Evolutionary conservation across 2,329 filamentous ascomycete genomes (phyloP).

Genomic region (Dryadomyces quercus-mongolicae): DNA sequence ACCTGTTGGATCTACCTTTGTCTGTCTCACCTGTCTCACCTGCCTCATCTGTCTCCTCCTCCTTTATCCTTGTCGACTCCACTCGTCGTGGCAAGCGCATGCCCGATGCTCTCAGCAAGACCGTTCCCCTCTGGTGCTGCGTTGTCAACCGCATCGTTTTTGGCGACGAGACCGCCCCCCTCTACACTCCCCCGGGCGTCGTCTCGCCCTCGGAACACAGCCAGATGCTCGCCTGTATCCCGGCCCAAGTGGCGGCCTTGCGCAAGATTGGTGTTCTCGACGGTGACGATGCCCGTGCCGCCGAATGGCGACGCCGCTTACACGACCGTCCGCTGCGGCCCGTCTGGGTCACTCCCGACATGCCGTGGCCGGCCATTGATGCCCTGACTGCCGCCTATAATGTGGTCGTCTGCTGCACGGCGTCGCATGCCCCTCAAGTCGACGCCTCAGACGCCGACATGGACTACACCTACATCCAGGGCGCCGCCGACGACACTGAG

Average conservation of each 20-base stretch:
- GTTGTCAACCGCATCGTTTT: slow-evolving; percentile 76
- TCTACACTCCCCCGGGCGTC: slow-evolving; percentile 61
- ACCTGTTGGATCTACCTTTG: slow-evolving; percentile 52
- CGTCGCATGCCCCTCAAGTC: slow-evolving; percentile 58
- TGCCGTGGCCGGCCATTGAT: slow-evolving; percentile 23
- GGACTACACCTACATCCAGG: slow-evolving; percentile 88
- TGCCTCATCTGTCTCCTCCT: slow-evolving; percentile 23
- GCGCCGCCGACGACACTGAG: slow-evolving; percentile 89
- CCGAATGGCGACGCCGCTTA: slow-evolving; percentile 31
- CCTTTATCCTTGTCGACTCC: slow-evolving; percentile 77
- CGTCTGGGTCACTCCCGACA: slow-evolving; percentile 52
- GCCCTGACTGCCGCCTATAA: slow-evolving; percentile 38
- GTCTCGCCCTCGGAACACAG: slow-evolving; percentile 65
- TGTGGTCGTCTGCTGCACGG: slow-evolving; percentile 74
- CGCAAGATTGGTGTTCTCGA: slow-evolving; percentile 41
- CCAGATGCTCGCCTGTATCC: slow-evolving; percentile 57
- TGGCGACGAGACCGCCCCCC: slow-evolving; percentile 31
- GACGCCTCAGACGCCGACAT: slow-evolving; percentile 52
- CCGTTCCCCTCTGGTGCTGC: slow-evolving; percentile 84
- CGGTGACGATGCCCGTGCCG: slow-evolving; percentile 23
- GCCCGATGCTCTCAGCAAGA: slow-evolving; percentile 90
- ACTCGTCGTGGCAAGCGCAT: slow-evolving; percentile 76
- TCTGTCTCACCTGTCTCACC: slow-evolving; percentile 22
- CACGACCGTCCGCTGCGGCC: slow-evolving; percentile 64
- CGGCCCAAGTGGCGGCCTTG: slow-evolving; percentile 39